Evolutionary conservation across 768 basidiomycete genomes (phyloP).

Genomic region (Phylloporus arenicola): DNA sequence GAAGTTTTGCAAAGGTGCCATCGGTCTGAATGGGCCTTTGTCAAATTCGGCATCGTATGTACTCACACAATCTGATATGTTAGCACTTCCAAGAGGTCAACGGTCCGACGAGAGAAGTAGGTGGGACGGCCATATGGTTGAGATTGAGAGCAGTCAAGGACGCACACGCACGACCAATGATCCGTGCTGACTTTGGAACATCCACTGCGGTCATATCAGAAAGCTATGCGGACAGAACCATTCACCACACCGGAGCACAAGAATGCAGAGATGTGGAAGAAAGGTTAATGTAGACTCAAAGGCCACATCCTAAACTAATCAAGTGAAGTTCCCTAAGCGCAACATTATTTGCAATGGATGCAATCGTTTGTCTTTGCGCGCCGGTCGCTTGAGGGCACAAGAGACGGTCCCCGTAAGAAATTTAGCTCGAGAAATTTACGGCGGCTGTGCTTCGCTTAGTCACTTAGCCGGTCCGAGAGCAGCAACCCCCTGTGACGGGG

Average conservation of each 20-base stretch:
- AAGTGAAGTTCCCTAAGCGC: conserved; percentile 46
- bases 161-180: conserved; percentile 38
- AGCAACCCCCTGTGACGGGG: no score
- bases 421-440: no score
- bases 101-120: conserved; percentile 42
- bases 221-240: conserved; percentile 1
- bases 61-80: conserved; percentile 57
- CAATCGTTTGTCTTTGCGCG: conserved; percentile 46
- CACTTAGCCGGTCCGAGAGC: no score
- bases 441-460: no score
- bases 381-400: conserved; percentile 45
- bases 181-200: conserved; percentile 52
- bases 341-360: conserved; percentile 31
- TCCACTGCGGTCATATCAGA: conserved; percentile 38
- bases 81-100: conserved; percentile 43
- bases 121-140: conserved; percentile 54
- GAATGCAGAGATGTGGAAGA: conserved; percentile 39
- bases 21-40: conserved; percentile 40
- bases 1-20: conserved; percentile 45
- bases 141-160: conserved; percentile 48
- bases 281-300: conserved; percentile 48
- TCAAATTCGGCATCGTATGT: neutral
- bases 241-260: conserved; percentile 50
- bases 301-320: conserved; percentile 45
- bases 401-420: conserved; percentile 50